Percentiles rank a stretch among this genome's conserved stretches.
These are phyloP conservation scores for Anthostomella pinea DNA, from an alignment of 2,329 filamentous ascomycete species.

Conservation along the genomic window DNA sequence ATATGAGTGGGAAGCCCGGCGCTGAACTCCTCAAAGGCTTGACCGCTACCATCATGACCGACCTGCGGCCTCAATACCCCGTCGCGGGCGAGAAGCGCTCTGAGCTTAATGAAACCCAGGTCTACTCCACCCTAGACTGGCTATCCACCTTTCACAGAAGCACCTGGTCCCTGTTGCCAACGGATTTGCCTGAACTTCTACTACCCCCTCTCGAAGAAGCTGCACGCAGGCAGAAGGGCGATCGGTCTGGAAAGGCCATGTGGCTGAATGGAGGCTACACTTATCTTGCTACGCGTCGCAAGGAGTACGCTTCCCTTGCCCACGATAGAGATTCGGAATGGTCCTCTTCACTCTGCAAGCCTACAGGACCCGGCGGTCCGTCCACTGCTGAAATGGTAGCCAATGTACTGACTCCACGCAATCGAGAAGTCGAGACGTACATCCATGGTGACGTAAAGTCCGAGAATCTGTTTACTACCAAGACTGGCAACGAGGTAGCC, in stretches of 20 bases:
- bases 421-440: constrained; percentile 47
- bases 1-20: constrained; percentile 15
- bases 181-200: constrained; percentile 37
- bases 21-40: constrained; percentile 33
- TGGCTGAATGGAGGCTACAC: constrained; percentile 68
- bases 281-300: constrained; percentile 61
- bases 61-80: constrained; percentile 52
- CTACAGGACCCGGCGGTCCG: constrained; percentile 18
- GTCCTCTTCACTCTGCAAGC: constrained; percentile 46
- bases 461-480: constrained; percentile 62
- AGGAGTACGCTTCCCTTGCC: constrained; percentile 51
- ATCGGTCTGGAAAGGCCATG: constrained; percentile 36
- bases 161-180: constrained; percentile 42
- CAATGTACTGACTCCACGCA: constrained; percentile 44
- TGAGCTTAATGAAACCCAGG: constrained; percentile 45
- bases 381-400: constrained; percentile 54
- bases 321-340: constrained; percentile 52
- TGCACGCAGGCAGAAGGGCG: constrained; percentile 8
- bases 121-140: constrained; percentile 57
- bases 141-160: constrained; percentile 58
- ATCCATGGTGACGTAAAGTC: constrained; percentile 70
- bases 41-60: constrained; percentile 56
- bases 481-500: constrained; percentile 48
- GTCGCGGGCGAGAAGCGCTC: constrained; percentile 54
- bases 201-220: constrained; percentile 56